Conservation (phyloP, 331 rosid species). For the Stylosanthes scabra region DNA sequence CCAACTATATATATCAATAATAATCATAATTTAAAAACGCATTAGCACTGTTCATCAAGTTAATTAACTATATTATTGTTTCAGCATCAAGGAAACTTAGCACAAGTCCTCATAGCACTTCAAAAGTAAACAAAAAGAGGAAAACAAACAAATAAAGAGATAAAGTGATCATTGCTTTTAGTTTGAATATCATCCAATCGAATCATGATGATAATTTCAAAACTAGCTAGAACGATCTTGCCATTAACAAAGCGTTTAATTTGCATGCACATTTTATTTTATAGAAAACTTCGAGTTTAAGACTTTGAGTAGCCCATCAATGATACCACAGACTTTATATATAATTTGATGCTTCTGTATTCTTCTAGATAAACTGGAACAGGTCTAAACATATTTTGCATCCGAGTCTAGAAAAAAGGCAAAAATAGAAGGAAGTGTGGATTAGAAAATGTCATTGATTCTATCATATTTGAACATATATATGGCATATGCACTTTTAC, state of each 20-base stretch:
- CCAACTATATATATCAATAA: neutral
- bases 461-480: neutral
- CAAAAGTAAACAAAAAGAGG: constrained; percentile 6
- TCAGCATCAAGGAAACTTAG: constrained; percentile 4
- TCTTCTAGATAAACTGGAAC: neutral
- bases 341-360: neutral
- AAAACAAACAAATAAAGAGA: neutral
- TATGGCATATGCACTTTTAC: constrained; percentile 25
- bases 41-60: neutral
- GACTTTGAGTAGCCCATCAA: neutral
- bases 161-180: constrained; percentile 1
- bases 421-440: constrained; percentile 22
- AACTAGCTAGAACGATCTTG: constrained; percentile 22
- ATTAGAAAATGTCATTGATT: constrained; percentile 6
- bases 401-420: neutral
- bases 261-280: constrained; percentile 1
- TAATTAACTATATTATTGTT: neutral
- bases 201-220: constrained; percentile 6
- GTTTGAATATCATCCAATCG: neutral
- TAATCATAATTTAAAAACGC: neutral
- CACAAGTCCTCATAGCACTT: neutral
- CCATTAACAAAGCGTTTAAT: neutral
- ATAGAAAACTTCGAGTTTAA: constrained; percentile 30
- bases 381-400: neutral
- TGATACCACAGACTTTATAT: neutral